Evolutionary conservation across 768 basidiomycete genomes (phyloP).

Genomic region (Collybiopsis luxurians): DNA sequence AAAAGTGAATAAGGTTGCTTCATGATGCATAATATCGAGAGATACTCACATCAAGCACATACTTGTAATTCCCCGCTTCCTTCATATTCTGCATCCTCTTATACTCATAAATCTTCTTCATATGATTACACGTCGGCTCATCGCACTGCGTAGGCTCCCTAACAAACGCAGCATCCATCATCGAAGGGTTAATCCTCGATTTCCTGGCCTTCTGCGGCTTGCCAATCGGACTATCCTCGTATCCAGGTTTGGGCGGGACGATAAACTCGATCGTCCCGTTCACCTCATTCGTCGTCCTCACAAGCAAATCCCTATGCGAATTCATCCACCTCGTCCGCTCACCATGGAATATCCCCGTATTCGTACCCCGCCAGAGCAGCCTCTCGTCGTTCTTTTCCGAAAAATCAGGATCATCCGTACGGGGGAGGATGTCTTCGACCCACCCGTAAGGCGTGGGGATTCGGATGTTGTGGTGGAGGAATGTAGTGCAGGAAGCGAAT

Average conservation of each 20-base stretch:
- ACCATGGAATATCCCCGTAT: slow-evolving; percentile 59
- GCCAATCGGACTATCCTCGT: slow-evolving; percentile 28
- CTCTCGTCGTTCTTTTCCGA: slow-evolving; percentile 52
- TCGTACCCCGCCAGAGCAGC: slow-evolving; percentile 70
- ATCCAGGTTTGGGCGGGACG: slow-evolving; percentile 14
- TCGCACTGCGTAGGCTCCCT: slow-evolving; percentile 40
- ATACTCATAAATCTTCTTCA: slow-evolving; percentile 47
- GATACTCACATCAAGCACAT: slow-evolving; percentile 49
- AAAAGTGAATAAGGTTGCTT: background rate
- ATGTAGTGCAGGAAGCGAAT: slow-evolving; percentile 47
- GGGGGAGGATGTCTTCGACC: slow-evolving; percentile 30
- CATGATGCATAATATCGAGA: slow-evolving; percentile 6
- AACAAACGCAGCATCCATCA: slow-evolving; percentile 56
- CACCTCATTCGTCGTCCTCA: slow-evolving; percentile 31
- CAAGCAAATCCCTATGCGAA: slow-evolving; percentile 42
- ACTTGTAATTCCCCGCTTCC: slow-evolving; percentile 54
- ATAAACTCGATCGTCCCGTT: slow-evolving; percentile 32
- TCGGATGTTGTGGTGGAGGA: slow-evolving; percentile 53
- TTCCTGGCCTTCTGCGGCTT: slow-evolving; percentile 24
- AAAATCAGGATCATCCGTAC: slow-evolving; percentile 54
- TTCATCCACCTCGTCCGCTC: slow-evolving; percentile 38
- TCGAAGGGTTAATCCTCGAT: slow-evolving; percentile 37
- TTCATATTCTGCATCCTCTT: slow-evolving; percentile 33
- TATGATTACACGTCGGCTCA: slow-evolving; percentile 34
- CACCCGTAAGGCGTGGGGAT: slow-evolving; percentile 44